Base-by-base conservation (phyloP, 208 protist species). In the Leishmania amazonensis region DNA sequence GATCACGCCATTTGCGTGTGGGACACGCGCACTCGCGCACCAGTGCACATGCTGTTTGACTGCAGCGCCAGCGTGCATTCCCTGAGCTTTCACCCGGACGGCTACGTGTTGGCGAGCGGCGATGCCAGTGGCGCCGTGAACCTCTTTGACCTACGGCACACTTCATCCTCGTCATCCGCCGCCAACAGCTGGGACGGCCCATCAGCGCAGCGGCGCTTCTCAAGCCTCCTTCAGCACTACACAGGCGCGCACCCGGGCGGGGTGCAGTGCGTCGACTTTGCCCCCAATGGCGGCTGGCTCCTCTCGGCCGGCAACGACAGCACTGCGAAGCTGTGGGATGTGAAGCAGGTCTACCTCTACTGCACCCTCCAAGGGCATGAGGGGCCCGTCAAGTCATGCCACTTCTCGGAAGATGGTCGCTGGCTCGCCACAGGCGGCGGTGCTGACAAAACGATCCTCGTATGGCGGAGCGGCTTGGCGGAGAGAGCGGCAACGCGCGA, bases 61-160 rank as follows among this genome's bases (percentile, higher is more conserved):
- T 85, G 91, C 72, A 83, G 74, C 21, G 90, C 78, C 49, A 77
- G 87, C 38, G 88, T 98, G 28, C 88, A 82, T 35, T 79, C 81
- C 17, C 81, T 98, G 35, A 86, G 88, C 72, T 98, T 98, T 81
- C 93, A 96, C 76, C 95, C 95, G 5, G 89, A 95, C 68, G 96
- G 97, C 40, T 88, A 91, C 82, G 91, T 86, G 76, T 78, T 98
- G 28, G 97, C 93, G 19, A 91, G 87, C 62, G 88, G 92, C 9
- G 89, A 92, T 72, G 88, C 83, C 19, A 88, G 89, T 84, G 87
- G 92, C 54, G 88, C 85, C 24, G 80, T 98, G n/a, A 95, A 97
- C 42, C n/a, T 98, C 8, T 98, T 91, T 79, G 96, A 98, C 81
- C 81, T 98, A 35, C 93, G 97, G 35, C 71, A 49, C 40, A 60